Conservation (phyloP, 305 asterid species). For the Rubia tinctorum region DNA sequence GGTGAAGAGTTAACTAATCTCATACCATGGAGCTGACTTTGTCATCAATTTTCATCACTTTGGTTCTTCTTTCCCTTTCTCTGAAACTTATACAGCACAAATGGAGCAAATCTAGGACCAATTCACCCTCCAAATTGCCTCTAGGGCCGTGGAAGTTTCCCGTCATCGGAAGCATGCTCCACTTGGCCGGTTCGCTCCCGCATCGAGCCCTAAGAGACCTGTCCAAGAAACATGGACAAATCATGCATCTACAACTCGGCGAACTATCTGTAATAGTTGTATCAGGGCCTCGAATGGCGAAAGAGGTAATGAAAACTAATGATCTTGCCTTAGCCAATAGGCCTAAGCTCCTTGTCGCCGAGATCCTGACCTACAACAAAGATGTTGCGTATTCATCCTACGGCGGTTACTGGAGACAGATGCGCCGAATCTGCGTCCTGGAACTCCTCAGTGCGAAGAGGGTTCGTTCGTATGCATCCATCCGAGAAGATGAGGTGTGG, state of each 20-base stretch:
- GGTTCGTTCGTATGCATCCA: slow-evolving; percentile 11
- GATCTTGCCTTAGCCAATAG: slow-evolving; percentile 32
- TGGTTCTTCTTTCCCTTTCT: neutral
- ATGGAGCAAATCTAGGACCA: neutral
- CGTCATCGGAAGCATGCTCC: neutral
- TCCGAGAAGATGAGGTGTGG: slow-evolving; percentile 23
- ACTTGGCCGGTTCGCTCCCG: neutral
- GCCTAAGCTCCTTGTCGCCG: slow-evolving; percentile 4
- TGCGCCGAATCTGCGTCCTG: slow-evolving; percentile 19
- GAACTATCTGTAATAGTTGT: slow-evolving; percentile 27
- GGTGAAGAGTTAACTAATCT: neutral
- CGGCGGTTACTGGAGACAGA: slow-evolving; percentile 30
- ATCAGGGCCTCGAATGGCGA: slow-evolving; percentile 36
- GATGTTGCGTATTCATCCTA: slow-evolving; percentile 27
- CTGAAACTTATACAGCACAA: neutral
- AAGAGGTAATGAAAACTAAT: slow-evolving; percentile 29
- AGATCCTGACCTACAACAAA: slow-evolving; percentile 16
- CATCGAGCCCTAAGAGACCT: neutral
- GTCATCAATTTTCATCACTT: neutral
- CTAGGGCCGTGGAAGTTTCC: slow-evolving; percentile 1
- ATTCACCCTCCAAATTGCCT: neutral
- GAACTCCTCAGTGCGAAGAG: slow-evolving; percentile 20
- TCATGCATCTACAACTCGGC: slow-evolving; percentile 43
- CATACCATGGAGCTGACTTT: neutral
- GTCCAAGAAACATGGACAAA: neutral